Evolutionary conservation across 257 asterid genomes (phyloP), one percentile per base, ranked within the genome.

Genomic region (Orobanche coerulescens): DNA sequence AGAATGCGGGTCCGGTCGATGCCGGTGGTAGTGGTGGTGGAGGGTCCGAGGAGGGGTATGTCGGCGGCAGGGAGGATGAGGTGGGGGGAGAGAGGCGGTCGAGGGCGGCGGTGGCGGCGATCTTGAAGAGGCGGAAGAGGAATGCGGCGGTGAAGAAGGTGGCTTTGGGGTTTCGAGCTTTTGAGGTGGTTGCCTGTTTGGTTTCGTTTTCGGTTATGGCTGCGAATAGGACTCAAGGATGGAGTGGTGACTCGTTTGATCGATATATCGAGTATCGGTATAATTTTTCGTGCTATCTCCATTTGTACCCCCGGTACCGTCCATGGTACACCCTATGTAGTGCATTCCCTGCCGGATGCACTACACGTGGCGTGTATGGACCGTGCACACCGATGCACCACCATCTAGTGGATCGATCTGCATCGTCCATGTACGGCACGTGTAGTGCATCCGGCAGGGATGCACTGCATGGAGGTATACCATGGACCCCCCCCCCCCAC

Each of bases 201-300:
- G 62, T 85, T 54, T 83, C 95, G 0, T 85, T 85, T 37, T 78
- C 91, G 11, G 92, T 85, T 11, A 83, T 91, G 95, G 97, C 95
- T 50, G 87, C 95, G 43, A 90, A 91, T 71, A 83, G 65, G 69
- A 80, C 85, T 58, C 66, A 70, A 59, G 97, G 97, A 2, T 88
- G 97, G 97, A 82, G 84, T 37, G 94, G 94, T 16, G 95, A 91
- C 79, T 88, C 96, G 0, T 91, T 77, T 42, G 81, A 83, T 64
- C 87, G 94, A 3, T 88, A 85, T 67, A 64, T 58, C 10, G 88
- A 85, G 57, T 85, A 82, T 74, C 58, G 88, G 94, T 85, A 62
- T 36, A 5, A 48, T 48, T 69, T n/a, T n/a, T n/a, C n/a, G n/a
- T n/a, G n/a, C n/a, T n/a, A n/a, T n/a, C n/a, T n/a, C n/a, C n/a